A percentile compares a stretch with the other conserved stretches of the same genome.
Evolutionary conservation across 1,139 yeast species (phyloP).

Genomic region (Taphrina sp.): DNA sequence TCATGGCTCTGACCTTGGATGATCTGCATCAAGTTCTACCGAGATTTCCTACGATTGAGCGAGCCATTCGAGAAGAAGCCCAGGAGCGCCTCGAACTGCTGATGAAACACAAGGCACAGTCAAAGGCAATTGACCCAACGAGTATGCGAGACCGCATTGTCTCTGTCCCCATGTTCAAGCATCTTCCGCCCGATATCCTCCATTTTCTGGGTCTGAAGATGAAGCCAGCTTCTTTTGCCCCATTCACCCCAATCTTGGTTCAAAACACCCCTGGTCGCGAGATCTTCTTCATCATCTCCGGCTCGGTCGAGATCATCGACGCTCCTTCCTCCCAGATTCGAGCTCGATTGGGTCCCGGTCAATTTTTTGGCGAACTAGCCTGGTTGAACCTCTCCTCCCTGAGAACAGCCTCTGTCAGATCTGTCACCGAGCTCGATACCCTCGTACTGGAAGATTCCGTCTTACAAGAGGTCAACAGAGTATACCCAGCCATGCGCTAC

Average conservation of each 20-base stretch:
- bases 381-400: constrained; percentile 55
- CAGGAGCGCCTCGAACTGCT: constrained; percentile 71
- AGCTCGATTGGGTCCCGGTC: constrained; percentile 62
- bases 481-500: constrained; percentile 58
- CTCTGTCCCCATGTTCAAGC: constrained; percentile 58
- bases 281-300: constrained; percentile 63
- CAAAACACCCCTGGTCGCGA: constrained; percentile 63
- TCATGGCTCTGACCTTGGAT: constrained; percentile 67
- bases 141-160: constrained; percentile 43
- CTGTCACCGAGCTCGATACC: constrained; percentile 60
- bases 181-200: constrained; percentile 57
- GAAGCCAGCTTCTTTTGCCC: constrained; percentile 54
- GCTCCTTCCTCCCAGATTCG: constrained; percentile 46
- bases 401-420: constrained; percentile 63
- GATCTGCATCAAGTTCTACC: constrained; percentile 60
- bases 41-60: constrained; percentile 62
- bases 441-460: constrained; percentile 58
- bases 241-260: constrained; percentile 60
- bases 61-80: constrained; percentile 71
- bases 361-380: constrained; percentile 76
- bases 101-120: constrained; percentile 53
- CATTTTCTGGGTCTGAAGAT: constrained; percentile 64
- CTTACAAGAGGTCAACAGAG: constrained; percentile 54
- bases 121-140: constrained; percentile 7
- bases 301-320: constrained; percentile 68